Conservation (phyloP, 1,139 yeast genomes). For the Nadsonia commutata region DNA sequence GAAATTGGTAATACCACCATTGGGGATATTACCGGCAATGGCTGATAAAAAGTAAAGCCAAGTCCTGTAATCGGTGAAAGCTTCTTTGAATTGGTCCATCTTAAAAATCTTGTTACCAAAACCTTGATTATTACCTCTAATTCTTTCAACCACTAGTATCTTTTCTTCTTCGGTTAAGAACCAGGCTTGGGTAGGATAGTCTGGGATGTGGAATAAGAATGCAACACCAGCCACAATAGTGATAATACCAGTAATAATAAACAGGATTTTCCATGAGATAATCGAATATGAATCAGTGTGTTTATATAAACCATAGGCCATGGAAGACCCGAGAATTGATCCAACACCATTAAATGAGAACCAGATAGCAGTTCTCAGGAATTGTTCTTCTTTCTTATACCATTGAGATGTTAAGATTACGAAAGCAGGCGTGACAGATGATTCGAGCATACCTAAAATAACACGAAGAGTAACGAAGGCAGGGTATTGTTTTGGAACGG, state of each 20-base stretch:
- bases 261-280: constrained; percentile 36
- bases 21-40: constrained; percentile 32
- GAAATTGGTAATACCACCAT: constrained; percentile 39
- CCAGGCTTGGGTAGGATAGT: constrained; percentile 39
- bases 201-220: constrained; percentile 34
- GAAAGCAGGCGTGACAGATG: constrained; percentile 43
- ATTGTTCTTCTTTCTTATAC: constrained; percentile 38
- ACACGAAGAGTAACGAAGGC: constrained; percentile 37
- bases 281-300: constrained; percentile 23
- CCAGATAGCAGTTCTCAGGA: constrained; percentile 34
- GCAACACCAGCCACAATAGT: constrained; percentile 36
- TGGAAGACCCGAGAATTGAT: constrained; percentile 37
- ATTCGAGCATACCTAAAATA: constrained; percentile 41
- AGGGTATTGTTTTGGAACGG: constrained; percentile 34
- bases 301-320: constrained; percentile 34
- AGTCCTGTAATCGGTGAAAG: constrained; percentile 31
- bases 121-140: constrained; percentile 33
- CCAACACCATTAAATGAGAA: constrained; percentile 46
- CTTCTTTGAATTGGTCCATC: constrained; percentile 35
- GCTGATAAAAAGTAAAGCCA: constrained; percentile 32
- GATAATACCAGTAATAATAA: constrained; percentile 34
- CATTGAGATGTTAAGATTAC: constrained; percentile 44
- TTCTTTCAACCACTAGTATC: constrained; percentile 36
- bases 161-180: constrained; percentile 35
- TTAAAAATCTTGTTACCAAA: constrained; percentile 43